Base-by-base conservation (phyloP, 2,329 filamentous ascomycete genomes). In the Exserohilum rostratum region DNA sequence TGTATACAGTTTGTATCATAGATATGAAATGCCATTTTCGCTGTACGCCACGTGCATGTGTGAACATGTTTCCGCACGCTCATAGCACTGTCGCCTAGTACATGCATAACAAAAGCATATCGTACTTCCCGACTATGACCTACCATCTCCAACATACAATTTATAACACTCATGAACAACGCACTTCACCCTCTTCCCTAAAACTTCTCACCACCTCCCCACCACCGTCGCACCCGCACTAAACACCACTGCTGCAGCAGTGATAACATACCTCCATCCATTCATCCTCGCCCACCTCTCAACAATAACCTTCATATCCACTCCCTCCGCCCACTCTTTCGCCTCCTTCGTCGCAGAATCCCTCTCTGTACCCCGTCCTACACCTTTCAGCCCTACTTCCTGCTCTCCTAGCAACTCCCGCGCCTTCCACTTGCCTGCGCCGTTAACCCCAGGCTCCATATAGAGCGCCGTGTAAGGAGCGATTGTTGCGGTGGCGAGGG, bases 381-480 rank as follows among this genome's bases (percentile, higher is more conserved):
- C 1, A 3, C 55, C 57, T 11, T 61, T 40, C 40, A 71, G 46
- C 5, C 34, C 17, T 49, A 64, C 61, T 2, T 52, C 49, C 10
- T 71, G 63, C 7, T 63, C 67, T 3, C 58, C 64, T 48, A 76
- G 50, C 35, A 77, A 44, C 43, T 60, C 57, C 48, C 76, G 68
- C 5, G 68, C 71, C 53, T 75, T 77, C 73, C 74, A 77, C 50
- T 77, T 76, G 13, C 57, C 66, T 1, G 74, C 72, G 5, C 74
- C 74, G 42, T 78, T 77, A 38, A 77, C 68, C 1, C 66, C 68
- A 5, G 73, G 73, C 58, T 77, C 75, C 67, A 77, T 77, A 53
- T 72, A 72, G 25, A 75, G 60, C 43, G 74, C 68, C 0, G 74
- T 77, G 25, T 75, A 72, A 0, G 73, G 73, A 15, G 73, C 57